Conservation (phyloP, 1,139 yeast species). For the Suhomyces wounanorum region DNA sequence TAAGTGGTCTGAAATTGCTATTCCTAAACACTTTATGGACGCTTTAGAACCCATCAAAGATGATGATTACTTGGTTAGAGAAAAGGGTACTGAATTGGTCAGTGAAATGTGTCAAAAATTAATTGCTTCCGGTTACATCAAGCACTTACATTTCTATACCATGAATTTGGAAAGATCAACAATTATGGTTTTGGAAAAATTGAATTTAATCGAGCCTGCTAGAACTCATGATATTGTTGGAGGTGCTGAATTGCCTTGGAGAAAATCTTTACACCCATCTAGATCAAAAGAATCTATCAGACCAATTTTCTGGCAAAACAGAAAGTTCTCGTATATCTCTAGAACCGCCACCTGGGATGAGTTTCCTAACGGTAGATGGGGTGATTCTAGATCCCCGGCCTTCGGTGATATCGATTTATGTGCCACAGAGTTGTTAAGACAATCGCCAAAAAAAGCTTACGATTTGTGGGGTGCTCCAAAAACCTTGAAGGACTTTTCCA, state of each 20-base stretch:
- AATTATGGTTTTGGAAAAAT: slow-evolving; percentile 78
- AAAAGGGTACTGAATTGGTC: slow-evolving; percentile 79
- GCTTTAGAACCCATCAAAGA: slow-evolving; percentile 82
- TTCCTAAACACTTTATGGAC: slow-evolving; percentile 75
- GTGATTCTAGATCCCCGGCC: slow-evolving; percentile 91
- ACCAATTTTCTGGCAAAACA: slow-evolving; percentile 95
- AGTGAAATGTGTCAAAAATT: slow-evolving; percentile 81
- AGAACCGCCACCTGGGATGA: slow-evolving; percentile 96
- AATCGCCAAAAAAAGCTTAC: slow-evolving; percentile 74
- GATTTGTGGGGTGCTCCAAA: slow-evolving; percentile 89
- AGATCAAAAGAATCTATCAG: slow-evolving; percentile 82
- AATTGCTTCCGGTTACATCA: slow-evolving; percentile 69
- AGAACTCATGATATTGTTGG: slow-evolving; percentile 44
- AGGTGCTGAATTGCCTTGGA: slow-evolving; percentile 70
- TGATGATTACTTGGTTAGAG: slow-evolving; percentile 87
- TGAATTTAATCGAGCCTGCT: slow-evolving; percentile 56
- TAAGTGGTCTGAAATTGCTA: slow-evolving; percentile 82
- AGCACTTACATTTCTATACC: slow-evolving; percentile 91
- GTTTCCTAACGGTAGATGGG: slow-evolving; percentile 95
- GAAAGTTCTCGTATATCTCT: slow-evolving; percentile 86
- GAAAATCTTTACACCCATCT: slow-evolving; percentile 82
- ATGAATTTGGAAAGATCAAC: slow-evolving; percentile 95
- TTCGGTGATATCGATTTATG: slow-evolving; percentile 83
- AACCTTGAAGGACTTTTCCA: slow-evolving; percentile 56
- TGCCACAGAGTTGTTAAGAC: slow-evolving; percentile 77